Base-by-base conservation (phyloP, 371 early-diverging fungal genomes). In the Mortierella sp. region DNA sequence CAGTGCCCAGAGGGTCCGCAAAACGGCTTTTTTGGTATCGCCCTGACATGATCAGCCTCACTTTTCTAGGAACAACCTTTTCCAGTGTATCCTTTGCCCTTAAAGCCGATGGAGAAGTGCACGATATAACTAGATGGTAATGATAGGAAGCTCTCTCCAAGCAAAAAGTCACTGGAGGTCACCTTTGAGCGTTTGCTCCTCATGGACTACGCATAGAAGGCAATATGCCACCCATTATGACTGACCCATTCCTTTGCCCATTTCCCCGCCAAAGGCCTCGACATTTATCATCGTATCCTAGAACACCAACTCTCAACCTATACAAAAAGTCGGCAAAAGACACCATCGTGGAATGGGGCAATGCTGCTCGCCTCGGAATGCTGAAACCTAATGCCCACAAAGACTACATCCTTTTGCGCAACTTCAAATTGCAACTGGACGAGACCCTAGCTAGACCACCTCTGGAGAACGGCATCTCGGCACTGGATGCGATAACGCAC, bases 301-400 rank as follows among this genome's bases (percentile, higher is more conserved):
- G 86, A 53, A 81, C 80, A 34, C 84, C 84, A 2, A 83, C 84
- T 0, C 45, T 84, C 31, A 72, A 72, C 27, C 66, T 81, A 7
- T 86, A 86, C 62, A 81, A 81, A 48, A 62, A 78, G 43, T 9
- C 61, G 64, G 9, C 18, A 60, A 19, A 69, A 50, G 31, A 34
- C n/a, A n/a, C n/a, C n/a, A 55, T 87, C 46, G 51, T 79, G 4
- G 85, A 84, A 8, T 87, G 88, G 88, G 88, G 88, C 2, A 83
- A 86, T 55, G 84, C 83, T 16, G 86, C 87, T 0, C 67, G 68
- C 28, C 72, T 83, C 26, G 81, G 83, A 26, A 72, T 80, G 59
- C 82, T 85, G 0, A 83, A 83, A 76, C 84, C 84, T 30, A 78
- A 68, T 0, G 79, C 78, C 34, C n/a, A n/a, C 19, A 67, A 69